phyloP scores from a whole-genome alignment of 352 stramenopile genomes.

The Elongisporangium prolatum region DNA sequence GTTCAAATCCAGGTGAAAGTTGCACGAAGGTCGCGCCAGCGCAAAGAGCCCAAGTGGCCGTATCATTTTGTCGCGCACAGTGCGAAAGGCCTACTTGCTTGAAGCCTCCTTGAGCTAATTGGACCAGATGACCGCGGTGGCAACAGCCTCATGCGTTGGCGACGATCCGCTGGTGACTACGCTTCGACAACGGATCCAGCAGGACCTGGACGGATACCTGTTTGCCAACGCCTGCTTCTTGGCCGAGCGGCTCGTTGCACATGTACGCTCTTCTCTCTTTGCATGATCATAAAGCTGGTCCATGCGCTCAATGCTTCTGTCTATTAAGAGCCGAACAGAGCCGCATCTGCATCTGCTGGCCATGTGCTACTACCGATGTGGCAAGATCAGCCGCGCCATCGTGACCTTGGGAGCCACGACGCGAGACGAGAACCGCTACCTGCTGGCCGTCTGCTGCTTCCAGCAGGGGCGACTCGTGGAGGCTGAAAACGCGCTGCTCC shows the following conservation, averaged over 20 bases:
- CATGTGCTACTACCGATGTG: constrained; percentile 63
- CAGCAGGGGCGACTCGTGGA: constrained; percentile 67
- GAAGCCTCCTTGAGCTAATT: background rate
- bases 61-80: constrained; percentile 1
- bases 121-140: background rate
- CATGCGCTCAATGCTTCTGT: constrained; percentile 6
- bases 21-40: constrained; percentile 9
- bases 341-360: constrained; percentile 52
- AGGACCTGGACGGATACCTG: constrained; percentile 48
- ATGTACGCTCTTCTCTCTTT: constrained; percentile 26
- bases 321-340: constrained; percentile 41
- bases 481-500: constrained; percentile 89
- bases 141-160: constrained; percentile 9
- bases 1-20: constrained; percentile 13
- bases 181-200: constrained; percentile 43
- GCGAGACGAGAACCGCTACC: constrained; percentile 50
- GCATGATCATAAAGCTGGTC: background rate
- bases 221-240: constrained; percentile 75
- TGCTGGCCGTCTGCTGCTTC: constrained; percentile 72
- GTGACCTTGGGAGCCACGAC: constrained; percentile 45
- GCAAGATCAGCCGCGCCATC: constrained; percentile 42
- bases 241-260: constrained; percentile 72
- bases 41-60: constrained; percentile 2
- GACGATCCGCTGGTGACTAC: constrained; percentile 35
- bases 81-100: constrained; percentile 7